Base-by-base conservation (phyloP, 1,284 basidiomycete genomes). In the Cutaneotrichosporon cyanovorans region DNA sequence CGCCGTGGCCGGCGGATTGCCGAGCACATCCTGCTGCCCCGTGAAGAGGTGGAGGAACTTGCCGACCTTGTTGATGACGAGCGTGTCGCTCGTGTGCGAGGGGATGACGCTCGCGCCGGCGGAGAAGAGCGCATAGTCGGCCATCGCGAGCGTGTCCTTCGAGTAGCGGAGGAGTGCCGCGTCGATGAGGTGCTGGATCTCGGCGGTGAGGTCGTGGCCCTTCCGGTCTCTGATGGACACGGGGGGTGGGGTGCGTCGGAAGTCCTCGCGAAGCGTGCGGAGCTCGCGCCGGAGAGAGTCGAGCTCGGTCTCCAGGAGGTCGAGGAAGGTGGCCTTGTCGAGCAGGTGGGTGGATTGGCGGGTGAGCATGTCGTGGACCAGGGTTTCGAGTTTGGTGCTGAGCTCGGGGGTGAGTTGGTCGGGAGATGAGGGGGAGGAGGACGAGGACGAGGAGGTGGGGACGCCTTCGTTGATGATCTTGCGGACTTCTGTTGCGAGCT, bases 71-170 rank as follows among this genome's bases (percentile, higher is more conserved):
- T 46, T 30, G 20, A 42, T 79, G 15, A 74, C 75, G 40, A 89
- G 70, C 4, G 88, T 87, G 15, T 77, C 75, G 34, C 83, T 84
- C 0, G 92, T 96, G 43, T 89, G 77, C 0, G 78, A 77, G 0
- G 89, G 89, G 37, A 96, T 81, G 51, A 91, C 75, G 0, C 80
- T 75, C 1, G 80, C 92, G 8, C 92, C 92, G 2, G 79, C 80
- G 6, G 87, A 85, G 66, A 84, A 83, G 5, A 91, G 74, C 0
- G 93, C 92, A 62, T 80, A 93, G 71, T 98, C 93, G 0, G 84
- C 74, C 35, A 80, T 80, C 0, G 80, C 86, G 35, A 95, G 71
- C n/a, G 73, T 77, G 63, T 96, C 91, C 63, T 87, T 82, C 12
- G 80, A 83, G 57, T 78, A 79, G 31, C 75, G 75, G 31, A 80